Evolutionary conservation across 257 asterid genomes (phyloP), one percentile per base, ranked within the genome.

Genomic region (Primulina huaijiensis): DNA sequence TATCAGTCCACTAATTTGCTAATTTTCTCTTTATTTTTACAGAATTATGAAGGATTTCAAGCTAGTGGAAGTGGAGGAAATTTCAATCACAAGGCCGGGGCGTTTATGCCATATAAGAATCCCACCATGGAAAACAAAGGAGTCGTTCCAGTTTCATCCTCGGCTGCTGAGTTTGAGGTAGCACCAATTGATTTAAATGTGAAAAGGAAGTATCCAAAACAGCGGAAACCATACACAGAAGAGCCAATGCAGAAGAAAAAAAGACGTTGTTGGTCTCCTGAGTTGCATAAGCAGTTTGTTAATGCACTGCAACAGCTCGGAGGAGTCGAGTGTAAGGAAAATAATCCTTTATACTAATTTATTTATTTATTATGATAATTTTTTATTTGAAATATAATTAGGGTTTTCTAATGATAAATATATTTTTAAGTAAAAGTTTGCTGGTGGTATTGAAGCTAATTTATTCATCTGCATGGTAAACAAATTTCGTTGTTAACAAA

Each of bases 201-300:
- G 56, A 72, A 78, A 43, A 61, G 62, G 60, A 67, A 65, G 75
- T 66, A 0, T 8, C 11, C 23, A n/a, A 21, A 68, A 58, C 50
- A 55, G 77, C 69, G 65, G 37, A 62, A 56, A 59, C 69, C 67
- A 64, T 43, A 12, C 52, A 62, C 30, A 27, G 30, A 27, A 27
- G 30, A 27, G 8, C 80, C 60, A 56, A 78, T 23, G 69, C 81
- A 76, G 73, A 87, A 77, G 89, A 89, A 89, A 69, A 85, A 77
- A 68, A 80, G 96, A 82, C 90, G 92, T 0, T 86, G 88, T 63
- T 90, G 95, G 96, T 86, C 90, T 0, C 84, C 87, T 0, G 95
- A 88, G 34, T 56, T 90, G 83, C 96, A 90, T 68, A 74, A 68
- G 27, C 66, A 74, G 46, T 90, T 90, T 59, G 82, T 90, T 11